Base-by-base conservation (phyloP, 331 rosid species). In the Acacia concinna region DNA sequence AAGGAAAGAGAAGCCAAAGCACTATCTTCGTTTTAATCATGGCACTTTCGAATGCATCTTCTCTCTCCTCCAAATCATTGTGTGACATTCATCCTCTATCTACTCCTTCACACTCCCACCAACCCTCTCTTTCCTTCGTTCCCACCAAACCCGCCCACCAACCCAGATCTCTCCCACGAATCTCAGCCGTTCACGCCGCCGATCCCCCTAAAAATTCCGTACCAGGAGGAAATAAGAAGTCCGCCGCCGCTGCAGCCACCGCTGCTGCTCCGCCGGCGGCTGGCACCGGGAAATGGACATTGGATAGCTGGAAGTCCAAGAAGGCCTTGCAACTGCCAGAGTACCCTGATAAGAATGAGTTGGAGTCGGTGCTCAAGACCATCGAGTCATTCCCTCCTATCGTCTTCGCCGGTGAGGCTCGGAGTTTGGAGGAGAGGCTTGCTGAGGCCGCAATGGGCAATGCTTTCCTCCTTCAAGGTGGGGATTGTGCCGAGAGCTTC, bases 401-500 rank as follows among this genome's bases (percentile, higher is more conserved):
- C 18, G 97, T 89, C 68, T 91, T 87, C 64, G 97, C 91, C 20
- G 94, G 92, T 0, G 94, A 91, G 85, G 94, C 97, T 15, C 80
- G 91, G 85, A 88, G 30, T 74, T 51, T 90, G 81, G 97, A 86
- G 75, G 89, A 92, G 88, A 84, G 83, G 87, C 77, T 92, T 0
- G 91, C 88, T 1, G 91, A 91, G 72, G 97, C 94, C 0, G 93
- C 90, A 20, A 44, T 84, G 86, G 92, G 92, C 1, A 88, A 82
- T n/a, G 90, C 90, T 21, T 91, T 89, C 34, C 86, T 89, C 13
- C 78, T 91, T 73, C 89, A 89, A 37, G 93, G 92, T 15, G 97
- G 90, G 9, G 96, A 90, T 65, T 90, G 96, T 15, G 96, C 96
- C 0, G 96, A 90, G 91, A 90, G 96, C 73, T 89, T 91, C 84